Conservation (phyloP, 192 early-diverging fungal genomes). For the Cladochytrium replicatum region DNA sequence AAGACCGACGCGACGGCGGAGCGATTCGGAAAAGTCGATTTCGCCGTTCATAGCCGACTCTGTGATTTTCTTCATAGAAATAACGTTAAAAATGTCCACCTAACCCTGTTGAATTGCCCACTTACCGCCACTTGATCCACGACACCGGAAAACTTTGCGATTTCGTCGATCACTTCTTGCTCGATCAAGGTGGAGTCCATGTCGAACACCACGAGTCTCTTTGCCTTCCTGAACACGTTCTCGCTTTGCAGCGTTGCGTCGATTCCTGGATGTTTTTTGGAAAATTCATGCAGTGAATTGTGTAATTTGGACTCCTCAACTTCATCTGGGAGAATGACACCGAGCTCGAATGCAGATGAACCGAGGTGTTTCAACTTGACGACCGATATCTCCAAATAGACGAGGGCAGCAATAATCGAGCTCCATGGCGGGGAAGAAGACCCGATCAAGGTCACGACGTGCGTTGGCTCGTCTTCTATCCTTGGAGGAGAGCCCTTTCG, state of each 20-base stretch:
- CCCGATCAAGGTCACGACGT: too few relatives aligned
- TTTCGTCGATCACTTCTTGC: slow-evolving; percentile 99
- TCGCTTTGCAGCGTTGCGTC: slow-evolving; percentile 83
- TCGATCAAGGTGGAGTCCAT: slow-evolving; percentile 99
- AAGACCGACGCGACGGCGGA: slow-evolving; percentile 74
- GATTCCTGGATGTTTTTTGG: too few relatives aligned
- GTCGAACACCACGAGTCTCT: slow-evolving; percentile 95
- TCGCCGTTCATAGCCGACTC: slow-evolving; percentile 88
- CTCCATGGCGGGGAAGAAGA: too few relatives aligned
- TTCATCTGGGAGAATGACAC: too few relatives aligned
- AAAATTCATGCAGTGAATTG: too few relatives aligned
- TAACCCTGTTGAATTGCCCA: not conserved
- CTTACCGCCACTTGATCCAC: slow-evolving; percentile 80
- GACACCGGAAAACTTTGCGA: slow-evolving; percentile 84
- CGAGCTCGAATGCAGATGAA: too few relatives aligned
- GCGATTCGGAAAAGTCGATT: slow-evolving; percentile 92
- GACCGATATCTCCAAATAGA: too few relatives aligned
- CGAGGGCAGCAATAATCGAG: too few relatives aligned
- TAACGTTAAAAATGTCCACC: not conserved
- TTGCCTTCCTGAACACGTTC: slow-evolving; percentile 78
- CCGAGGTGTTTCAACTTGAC: too few relatives aligned
- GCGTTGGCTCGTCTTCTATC: too few relatives aligned
- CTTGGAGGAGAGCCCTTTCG: too few relatives aligned
- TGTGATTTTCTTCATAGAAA: slow-evolving; percentile 64
- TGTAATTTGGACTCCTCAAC: too few relatives aligned